phyloP scores from a whole-genome alignment of 192 early-diverging fungal species.

The Allomyces macrogynus region DNA sequence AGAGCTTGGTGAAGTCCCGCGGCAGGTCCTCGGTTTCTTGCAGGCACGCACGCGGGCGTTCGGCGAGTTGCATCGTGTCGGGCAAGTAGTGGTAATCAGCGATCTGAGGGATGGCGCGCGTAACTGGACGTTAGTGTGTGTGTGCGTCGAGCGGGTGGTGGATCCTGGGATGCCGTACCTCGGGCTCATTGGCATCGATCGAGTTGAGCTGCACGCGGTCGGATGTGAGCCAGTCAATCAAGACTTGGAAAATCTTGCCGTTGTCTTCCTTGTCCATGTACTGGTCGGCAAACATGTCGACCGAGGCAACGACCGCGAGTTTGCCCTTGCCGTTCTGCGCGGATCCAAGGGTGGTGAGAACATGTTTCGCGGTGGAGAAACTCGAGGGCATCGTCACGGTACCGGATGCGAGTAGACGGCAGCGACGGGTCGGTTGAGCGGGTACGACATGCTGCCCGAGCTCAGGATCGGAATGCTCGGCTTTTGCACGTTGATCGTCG shows the following conservation, averaged over 20 bases:
- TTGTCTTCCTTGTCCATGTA: constrained; percentile 47
- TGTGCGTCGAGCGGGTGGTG: too few species aligned
- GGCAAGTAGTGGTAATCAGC: constrained; percentile 45
- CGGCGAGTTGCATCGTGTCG: constrained; percentile 21
- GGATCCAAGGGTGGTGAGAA: neutral
- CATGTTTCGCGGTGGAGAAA: neutral
- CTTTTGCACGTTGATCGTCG: constrained; percentile 40
- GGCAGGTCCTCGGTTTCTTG: constrained; percentile 44
- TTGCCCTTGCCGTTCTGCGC: constrained; percentile 21
- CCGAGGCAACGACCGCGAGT: constrained; percentile 27
- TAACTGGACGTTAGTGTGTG: too few species aligned
- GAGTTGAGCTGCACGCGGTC: constrained; percentile 32
- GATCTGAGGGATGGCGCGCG: constrained; percentile 8
- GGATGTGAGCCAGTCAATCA: constrained; percentile 30
- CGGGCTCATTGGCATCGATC: constrained; percentile 42
- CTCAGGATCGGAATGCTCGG: constrained; percentile 35
- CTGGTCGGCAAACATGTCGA: constrained; percentile 33
- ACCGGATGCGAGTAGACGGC: constrained; percentile 26
- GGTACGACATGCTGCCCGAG: constrained; percentile 36
- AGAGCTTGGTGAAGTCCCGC: constrained; percentile 39
- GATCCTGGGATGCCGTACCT: constrained; percentile 10
- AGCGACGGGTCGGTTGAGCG: constrained; percentile 33
- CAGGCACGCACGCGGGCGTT: constrained; percentile 27
- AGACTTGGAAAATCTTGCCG: constrained; percentile 33
- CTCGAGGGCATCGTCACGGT: constrained; percentile 3